These are phyloP conservation scores for Serendipita sp. DNA, from an alignment of 768 basidiomycete species.

Conservation along the genomic window DNA sequence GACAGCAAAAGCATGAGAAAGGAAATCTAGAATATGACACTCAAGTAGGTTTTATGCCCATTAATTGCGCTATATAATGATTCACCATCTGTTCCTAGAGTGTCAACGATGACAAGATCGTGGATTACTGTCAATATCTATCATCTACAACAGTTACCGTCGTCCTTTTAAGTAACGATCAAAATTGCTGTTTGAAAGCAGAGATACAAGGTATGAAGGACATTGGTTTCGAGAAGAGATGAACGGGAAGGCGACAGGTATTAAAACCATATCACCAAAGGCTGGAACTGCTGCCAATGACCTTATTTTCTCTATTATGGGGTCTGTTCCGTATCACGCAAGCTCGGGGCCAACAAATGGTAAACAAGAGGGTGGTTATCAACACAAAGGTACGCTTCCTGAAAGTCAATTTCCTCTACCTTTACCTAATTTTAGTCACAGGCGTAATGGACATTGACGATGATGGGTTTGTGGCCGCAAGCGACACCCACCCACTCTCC, in stretches of 20 bases:
- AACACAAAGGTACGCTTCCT: background rate
- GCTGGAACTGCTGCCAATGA: background rate
- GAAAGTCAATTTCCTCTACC: conserved; percentile 4
- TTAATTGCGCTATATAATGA: conserved; percentile 10
- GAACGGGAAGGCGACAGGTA: background rate
- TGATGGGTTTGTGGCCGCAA: background rate
- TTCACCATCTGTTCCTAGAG: conserved; percentile 22
- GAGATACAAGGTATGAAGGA: conserved; percentile 27
- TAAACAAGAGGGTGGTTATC: background rate
- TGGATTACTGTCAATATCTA: conserved; percentile 63
- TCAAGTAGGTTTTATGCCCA: conserved; percentile 24
- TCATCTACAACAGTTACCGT: conserved; percentile 26
- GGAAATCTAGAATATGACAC: conserved; percentile 38
- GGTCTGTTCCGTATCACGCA: background rate
- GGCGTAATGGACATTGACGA: conserved; percentile 49
- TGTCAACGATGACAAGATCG: conserved; percentile 51
- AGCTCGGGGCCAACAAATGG: background rate
- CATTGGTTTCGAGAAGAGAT: background rate
- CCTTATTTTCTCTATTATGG: background rate
- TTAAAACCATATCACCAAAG: conserved; percentile 6
- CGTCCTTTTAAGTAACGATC: conserved; percentile 53
- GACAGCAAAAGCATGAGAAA: conserved; percentile 51
- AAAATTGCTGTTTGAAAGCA: conserved; percentile 42
- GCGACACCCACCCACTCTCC: conserved; percentile 35
- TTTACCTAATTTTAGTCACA: conserved; percentile 7